Evolutionary conservation across 768 basidiomycete genomes (phyloP).

Genomic region (Cystoderma amianthinum): DNA sequence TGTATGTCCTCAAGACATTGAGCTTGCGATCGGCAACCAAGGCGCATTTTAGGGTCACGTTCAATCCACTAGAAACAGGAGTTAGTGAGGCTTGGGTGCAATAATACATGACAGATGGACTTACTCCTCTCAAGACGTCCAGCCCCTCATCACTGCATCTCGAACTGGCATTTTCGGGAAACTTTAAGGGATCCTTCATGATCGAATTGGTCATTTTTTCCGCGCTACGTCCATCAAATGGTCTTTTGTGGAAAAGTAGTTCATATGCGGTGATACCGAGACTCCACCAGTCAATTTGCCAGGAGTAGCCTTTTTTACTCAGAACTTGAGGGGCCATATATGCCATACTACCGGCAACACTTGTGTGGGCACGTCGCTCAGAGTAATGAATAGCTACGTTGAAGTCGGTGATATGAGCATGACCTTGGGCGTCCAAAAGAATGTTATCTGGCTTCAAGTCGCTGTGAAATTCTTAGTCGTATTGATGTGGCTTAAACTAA

Average conservation of each 20-base stretch:
- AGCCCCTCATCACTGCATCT: conserved; percentile 64
- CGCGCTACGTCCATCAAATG: conserved; percentile 86
- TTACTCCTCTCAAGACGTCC: conserved; percentile 59
- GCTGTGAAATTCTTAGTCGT: conserved; percentile 29
- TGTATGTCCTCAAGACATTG: conserved; percentile 76
- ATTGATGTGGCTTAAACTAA: conserved; percentile 3
- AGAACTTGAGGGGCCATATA: conserved; percentile 99
- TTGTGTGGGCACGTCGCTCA: conserved; percentile 79
- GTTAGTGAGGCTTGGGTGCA: conserved; percentile 10
- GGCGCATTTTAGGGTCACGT: conserved; percentile 65
- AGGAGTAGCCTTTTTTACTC: conserved; percentile 85
- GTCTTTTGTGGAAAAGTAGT: conserved; percentile 74
- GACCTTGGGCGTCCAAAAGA: conserved; percentile 86
- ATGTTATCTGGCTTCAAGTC: conserved; percentile 98
- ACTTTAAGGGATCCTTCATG: conserved; percentile 66
- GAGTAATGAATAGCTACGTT: conserved; percentile 99
- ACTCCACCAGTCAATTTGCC: conserved; percentile 95
- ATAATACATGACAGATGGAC: conserved; percentile 15
- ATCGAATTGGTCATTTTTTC: conserved; percentile 89
- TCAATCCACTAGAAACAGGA: conserved; percentile 63
- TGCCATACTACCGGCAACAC: conserved; percentile 97
- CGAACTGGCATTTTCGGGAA: conserved; percentile 61
- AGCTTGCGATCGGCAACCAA: conserved; percentile 71
- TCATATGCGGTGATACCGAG: conserved; percentile 88
- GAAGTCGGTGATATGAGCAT: conserved; percentile 97